Percentiles rank a stretch among this genome's conserved stretches.
These are phyloP conservation scores for Cryptomeria japonica DNA, from an alignment of 75 land plant genomes.

Conservation along the genomic window DNA sequence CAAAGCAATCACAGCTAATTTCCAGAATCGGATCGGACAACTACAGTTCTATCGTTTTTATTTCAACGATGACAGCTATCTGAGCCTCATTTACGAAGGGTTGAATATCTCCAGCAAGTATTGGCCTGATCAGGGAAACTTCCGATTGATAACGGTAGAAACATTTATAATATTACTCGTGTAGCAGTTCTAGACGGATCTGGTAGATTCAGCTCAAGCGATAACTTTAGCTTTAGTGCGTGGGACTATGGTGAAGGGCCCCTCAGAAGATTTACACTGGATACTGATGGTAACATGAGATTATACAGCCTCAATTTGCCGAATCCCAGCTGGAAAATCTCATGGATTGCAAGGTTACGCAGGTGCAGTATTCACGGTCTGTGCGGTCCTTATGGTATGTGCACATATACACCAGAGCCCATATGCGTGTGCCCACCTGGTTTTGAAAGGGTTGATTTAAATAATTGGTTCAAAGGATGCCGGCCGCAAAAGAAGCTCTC, in stretches of 20 bases:
- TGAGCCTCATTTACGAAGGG: no score
- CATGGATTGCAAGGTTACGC: no score
- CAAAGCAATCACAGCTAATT: slow-evolving; percentile 17
- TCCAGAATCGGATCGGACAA: not conserved
- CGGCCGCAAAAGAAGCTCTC: slow-evolving; percentile 23
- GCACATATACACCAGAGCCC: no score
- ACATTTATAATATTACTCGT: slow-evolving; percentile 35
- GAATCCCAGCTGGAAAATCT: no score
- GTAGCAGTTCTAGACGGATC: slow-evolving; percentile 27
- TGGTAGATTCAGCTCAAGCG: slow-evolving; percentile 39
- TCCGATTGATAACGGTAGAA: slow-evolving; percentile 22
- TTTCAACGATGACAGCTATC: slow-evolving; percentile 13
- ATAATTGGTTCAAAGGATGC: slow-evolving; percentile 36
- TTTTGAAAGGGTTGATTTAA: no score
- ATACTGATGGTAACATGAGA: slow-evolving; percentile 36
- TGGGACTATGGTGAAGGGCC: slow-evolving; percentile 36
- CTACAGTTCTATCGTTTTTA: slow-evolving; percentile 21
- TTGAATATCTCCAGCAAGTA: no score
- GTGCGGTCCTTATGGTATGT: no score
- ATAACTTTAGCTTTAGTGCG: slow-evolving; percentile 23
- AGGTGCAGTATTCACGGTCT: no score
- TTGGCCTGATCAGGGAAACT: not conserved
- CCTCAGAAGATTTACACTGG: slow-evolving; percentile 25
- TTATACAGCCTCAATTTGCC: slow-evolving; percentile 28
- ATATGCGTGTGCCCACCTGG: no score